These are phyloP conservation scores for Pestalotiopsis sp. DNA, from an alignment of 2,329 filamentous ascomycete species.

Conservation along the genomic window DNA sequence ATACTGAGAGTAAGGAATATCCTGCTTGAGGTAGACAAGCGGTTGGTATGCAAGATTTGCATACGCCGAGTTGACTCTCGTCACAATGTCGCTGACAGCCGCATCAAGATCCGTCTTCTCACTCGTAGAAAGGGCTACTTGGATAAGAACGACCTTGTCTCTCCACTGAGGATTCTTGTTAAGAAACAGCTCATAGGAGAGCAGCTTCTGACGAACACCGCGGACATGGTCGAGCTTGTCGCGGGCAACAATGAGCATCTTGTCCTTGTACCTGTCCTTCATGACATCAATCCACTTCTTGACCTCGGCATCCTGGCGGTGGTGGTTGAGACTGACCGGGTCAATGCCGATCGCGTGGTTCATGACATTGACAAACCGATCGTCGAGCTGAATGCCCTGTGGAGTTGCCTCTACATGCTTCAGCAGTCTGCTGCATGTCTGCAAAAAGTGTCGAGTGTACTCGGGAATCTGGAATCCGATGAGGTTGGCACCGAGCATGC, in stretches of 20 bases:
- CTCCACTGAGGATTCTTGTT: constrained; percentile 91
- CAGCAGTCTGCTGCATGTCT: constrained; percentile 90
- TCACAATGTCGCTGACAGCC: constrained; percentile 90
- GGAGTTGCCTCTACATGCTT: constrained; percentile 85
- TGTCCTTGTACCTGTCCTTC: constrained; percentile 80
- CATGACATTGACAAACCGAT: constrained; percentile 88
- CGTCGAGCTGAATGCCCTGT: constrained; percentile 86
- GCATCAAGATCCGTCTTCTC: constrained; percentile 87
- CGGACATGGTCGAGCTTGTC: constrained; percentile 94
- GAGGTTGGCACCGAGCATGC: constrained; percentile 89
- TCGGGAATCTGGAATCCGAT: constrained; percentile 93
- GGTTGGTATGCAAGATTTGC: constrained; percentile 91
- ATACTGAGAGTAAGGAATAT: constrained; percentile 90
- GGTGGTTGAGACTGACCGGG: constrained; percentile 69
- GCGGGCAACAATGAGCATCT: constrained; percentile 86
- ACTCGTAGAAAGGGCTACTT: constrained; percentile 87
- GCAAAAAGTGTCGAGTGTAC: constrained; percentile 90
- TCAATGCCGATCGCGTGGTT: constrained; percentile 90
- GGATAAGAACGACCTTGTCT: constrained; percentile 85
- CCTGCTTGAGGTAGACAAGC: constrained; percentile 90
- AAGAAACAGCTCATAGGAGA: constrained; percentile 90
- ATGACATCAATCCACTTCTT: constrained; percentile 77
- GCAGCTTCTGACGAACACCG: constrained; percentile 88
- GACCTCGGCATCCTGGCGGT: constrained; percentile 73
- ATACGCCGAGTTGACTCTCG: constrained; percentile 87